phyloP scores from a whole-genome alignment of 2,329 filamentous ascomycete genomes.

The Fusarium veterinarium region DNA sequence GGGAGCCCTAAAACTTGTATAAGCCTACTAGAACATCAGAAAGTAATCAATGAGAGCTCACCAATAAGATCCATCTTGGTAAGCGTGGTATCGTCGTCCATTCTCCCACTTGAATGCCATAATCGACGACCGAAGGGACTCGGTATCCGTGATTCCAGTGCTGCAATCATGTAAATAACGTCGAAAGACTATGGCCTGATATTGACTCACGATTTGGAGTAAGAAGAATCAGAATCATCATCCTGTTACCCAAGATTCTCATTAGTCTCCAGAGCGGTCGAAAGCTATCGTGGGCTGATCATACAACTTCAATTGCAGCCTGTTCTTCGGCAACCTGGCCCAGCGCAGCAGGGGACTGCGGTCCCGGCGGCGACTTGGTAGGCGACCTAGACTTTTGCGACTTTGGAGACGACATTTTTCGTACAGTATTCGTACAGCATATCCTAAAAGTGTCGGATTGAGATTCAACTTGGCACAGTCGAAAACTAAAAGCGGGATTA shows the following conservation, averaged over 20 bases:
- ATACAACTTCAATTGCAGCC: slow-evolving; percentile 26
- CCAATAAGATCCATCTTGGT: slow-evolving; percentile 57
- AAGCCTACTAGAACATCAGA: fast-evolving
- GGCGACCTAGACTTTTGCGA: neutral
- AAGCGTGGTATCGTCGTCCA: slow-evolving; percentile 61
- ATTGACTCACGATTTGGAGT: slow-evolving; percentile 16
- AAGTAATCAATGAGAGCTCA: neutral
- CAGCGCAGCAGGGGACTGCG: neutral
- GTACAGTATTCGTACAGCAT: neutral
- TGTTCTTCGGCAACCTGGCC: neutral
- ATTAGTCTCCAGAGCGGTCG: neutral
- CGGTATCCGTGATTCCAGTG: slow-evolving; percentile 31
- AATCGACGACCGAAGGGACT: slow-evolving; percentile 33
- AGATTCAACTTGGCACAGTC: neutral
- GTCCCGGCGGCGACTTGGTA: neutral
- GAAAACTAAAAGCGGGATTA: neutral
- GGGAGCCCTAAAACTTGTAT: slow-evolving; percentile 30
- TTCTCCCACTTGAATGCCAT: slow-evolving; percentile 54
- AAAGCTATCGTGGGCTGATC: neutral
- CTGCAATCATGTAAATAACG: neutral
- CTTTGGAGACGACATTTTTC: slow-evolving; percentile 20
- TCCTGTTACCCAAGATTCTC: neutral
- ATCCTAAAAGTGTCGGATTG: neutral
- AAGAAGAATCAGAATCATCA: slow-evolving; percentile 30
- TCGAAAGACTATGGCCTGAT: fast-evolving